Conservation (phyloP, 2,329 filamentous ascomycete species). For the Colletotrichum lini region DNA sequence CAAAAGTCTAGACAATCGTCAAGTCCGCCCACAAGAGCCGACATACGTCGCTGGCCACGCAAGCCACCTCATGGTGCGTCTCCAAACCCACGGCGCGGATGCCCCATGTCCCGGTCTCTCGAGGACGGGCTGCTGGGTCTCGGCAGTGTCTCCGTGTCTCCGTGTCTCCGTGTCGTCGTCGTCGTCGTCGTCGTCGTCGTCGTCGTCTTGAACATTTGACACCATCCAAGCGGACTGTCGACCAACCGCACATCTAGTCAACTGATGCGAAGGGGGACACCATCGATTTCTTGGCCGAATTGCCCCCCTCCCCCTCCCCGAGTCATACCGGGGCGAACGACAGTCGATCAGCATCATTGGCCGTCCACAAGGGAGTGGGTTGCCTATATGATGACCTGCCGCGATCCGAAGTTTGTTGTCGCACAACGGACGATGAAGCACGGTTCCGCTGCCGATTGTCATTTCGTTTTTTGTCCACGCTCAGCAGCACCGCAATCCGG, state of each 20-base stretch:
- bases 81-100: constrained; percentile 21
- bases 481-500: not conserved
- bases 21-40: not conserved
- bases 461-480: constrained; percentile 13
- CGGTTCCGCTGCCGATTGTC: constrained; percentile 11
- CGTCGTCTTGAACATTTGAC: constrained; percentile 6
- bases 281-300: not conserved
- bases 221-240: not conserved
- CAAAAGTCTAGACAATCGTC: constrained; percentile 25
- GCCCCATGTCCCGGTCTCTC: constrained; percentile 22
- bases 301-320: constrained; percentile 1
- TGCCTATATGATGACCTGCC: constrained; percentile 23
- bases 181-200: too few species aligned
- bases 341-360: constrained; percentile 24
- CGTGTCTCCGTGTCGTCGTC: too few species aligned
- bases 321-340: constrained; percentile 29
- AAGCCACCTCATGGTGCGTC: constrained; percentile 29
- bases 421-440: constrained; percentile 24
- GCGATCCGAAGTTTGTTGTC: constrained; percentile 25
- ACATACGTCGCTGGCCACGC: constrained; percentile 17
- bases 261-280: constrained; percentile 1
- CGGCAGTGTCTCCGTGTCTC: not conserved
- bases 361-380: not conserved
- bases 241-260: not conserved
- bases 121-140: constrained; percentile 8